phyloP scores from a whole-genome alignment of 2,329 filamentous ascomycete species.

The Fusarium algeriense region DNA sequence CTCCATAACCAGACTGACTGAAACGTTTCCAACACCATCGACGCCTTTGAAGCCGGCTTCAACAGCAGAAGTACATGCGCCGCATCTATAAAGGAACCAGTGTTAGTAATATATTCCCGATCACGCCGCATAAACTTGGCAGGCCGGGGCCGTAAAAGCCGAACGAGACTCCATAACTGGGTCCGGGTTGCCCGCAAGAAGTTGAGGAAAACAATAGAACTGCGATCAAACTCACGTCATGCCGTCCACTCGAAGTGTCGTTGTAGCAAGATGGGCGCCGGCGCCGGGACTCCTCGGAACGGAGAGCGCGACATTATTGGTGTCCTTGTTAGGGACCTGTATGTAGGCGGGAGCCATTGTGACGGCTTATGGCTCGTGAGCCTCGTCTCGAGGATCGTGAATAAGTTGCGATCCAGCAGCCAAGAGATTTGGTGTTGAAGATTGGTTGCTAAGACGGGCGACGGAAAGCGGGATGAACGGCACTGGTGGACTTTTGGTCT shows the following conservation, averaged over 20 bases:
- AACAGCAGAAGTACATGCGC: slow-evolving; percentile 94
- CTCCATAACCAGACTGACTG: slow-evolving; percentile 94
- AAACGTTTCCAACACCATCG: slow-evolving; percentile 85
- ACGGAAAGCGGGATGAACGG: slow-evolving; percentile 21
- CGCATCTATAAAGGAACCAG: slow-evolving; percentile 72
- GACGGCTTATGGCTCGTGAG: slow-evolving; percentile 31
- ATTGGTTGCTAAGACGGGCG: slow-evolving; percentile 1
- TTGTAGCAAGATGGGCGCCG: slow-evolving; percentile 82
- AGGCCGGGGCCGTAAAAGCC: slow-evolving; percentile 1
- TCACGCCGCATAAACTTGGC: slow-evolving; percentile 5
- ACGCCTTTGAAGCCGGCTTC: slow-evolving; percentile 90
- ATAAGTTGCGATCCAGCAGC: slow-evolving; percentile 51
- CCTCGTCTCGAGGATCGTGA: slow-evolving; percentile 32
- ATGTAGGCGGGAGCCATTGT: slow-evolving; percentile 66
- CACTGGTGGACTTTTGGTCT: slow-evolving; percentile 7
- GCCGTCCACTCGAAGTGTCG: slow-evolving; percentile 89
- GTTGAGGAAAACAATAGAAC: slow-evolving; percentile 11
- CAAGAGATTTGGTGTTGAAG: slow-evolving; percentile 19
- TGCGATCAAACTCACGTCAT: slow-evolving; percentile 72
- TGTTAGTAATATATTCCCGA: slow-evolving; percentile 48
- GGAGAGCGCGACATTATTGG: slow-evolving; percentile 48
- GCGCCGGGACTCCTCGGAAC: slow-evolving; percentile 50
- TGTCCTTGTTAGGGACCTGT: slow-evolving; percentile 59
- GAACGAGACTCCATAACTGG: slow-evolving; percentile 13
- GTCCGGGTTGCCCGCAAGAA: slow-evolving; percentile 34